Evolutionary conservation across 208 protist species (phyloP).

Genomic region (Crithidia sp.): DNA sequence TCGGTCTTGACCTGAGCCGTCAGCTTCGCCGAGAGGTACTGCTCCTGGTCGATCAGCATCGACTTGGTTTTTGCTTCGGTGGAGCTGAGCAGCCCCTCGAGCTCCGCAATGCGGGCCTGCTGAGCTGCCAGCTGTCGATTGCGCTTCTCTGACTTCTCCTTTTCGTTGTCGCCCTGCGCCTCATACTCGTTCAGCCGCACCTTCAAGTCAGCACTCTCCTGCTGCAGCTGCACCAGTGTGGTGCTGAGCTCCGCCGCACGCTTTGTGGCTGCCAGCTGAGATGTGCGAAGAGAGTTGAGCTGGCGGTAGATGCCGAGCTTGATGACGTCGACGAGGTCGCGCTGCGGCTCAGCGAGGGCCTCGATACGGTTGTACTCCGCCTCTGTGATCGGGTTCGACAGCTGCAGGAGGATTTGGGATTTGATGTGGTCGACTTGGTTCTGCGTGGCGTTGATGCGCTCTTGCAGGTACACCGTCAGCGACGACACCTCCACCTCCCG

Average conservation of each 20-base stretch:
- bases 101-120: conserved; percentile 55
- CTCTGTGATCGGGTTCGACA: conserved; percentile 77
- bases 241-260: conserved; percentile 68
- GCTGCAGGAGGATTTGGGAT: conserved; percentile 66
- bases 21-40: conserved; percentile 81
- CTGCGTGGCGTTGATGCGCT: conserved; percentile 83
- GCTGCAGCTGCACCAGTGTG: conserved; percentile 39
- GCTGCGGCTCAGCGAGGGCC: conserved; percentile 59
- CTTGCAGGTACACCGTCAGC: conserved; percentile 73
- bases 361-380: conserved; percentile 79
- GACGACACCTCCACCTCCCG: conserved; percentile 84
- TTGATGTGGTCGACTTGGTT: conserved; percentile 87
- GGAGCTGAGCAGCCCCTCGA: conserved; percentile 65
- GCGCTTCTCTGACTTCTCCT: conserved; percentile 36
- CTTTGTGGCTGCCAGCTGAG: conserved; percentile 51
- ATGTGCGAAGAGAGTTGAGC: conserved; percentile 62
- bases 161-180: conserved; percentile 38
- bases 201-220: conserved; percentile 64
- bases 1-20: conserved; percentile 84
- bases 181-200: conserved; percentile 60
- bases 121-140: conserved; percentile 47
- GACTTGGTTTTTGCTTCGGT: conserved; percentile 58
- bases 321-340: conserved; percentile 81
- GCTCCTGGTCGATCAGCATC: conserved; percentile 77
- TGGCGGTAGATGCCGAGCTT: conserved; percentile 88